These are phyloP conservation scores for Globisporangium radiosum DNA, from an alignment of 352 stramenopile species.

Conservation along the genomic window DNA sequence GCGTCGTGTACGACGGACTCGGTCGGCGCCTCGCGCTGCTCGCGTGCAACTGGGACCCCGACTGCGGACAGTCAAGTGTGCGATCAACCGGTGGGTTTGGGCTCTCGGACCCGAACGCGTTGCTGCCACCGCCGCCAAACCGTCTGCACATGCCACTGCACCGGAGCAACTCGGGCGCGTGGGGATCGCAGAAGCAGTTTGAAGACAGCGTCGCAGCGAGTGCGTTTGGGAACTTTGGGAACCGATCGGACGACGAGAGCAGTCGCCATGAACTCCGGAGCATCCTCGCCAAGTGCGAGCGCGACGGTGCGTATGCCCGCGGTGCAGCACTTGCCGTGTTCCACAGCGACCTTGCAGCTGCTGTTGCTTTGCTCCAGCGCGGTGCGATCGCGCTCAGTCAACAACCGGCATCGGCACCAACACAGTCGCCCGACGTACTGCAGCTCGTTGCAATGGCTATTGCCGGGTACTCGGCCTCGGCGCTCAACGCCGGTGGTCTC, in stretches of 20 bases:
- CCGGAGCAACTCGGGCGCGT: conserved; percentile 61
- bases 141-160: conserved; percentile 27
- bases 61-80: conserved; percentile 37
- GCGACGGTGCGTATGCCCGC: conserved; percentile 56
- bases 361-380: conserved; percentile 64
- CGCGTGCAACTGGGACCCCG: conserved; percentile 81
- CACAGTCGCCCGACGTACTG: conserved; percentile 67
- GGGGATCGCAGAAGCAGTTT: conserved; percentile 49
- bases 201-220: conserved; percentile 28
- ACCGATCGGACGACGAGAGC: conserved; percentile 47
- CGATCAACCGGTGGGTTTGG: not conserved
- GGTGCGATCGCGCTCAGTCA: conserved; percentile 60
- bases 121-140: conserved; percentile 4
- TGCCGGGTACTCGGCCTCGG: conserved; percentile 64
- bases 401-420: conserved; percentile 27
- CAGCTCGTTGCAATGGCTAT: conserved; percentile 87
- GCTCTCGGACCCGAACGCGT: conserved; percentile 22
- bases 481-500: conserved; percentile 22
- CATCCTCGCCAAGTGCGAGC: conserved; percentile 54
- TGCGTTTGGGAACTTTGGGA: conserved; percentile 17
- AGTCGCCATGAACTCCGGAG: conserved; percentile 47
- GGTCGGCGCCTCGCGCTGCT: conserved; percentile 59
- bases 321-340: conserved; percentile 77
- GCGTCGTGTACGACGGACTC: conserved; percentile 66
- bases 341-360: conserved; percentile 67